A percentile compares a stretch with the other conserved stretches of the same genome.
These are phyloP conservation scores for Leccinum solheimii DNA, from an alignment of 1,284 basidiomycete genomes.

Conservation along the genomic window DNA sequence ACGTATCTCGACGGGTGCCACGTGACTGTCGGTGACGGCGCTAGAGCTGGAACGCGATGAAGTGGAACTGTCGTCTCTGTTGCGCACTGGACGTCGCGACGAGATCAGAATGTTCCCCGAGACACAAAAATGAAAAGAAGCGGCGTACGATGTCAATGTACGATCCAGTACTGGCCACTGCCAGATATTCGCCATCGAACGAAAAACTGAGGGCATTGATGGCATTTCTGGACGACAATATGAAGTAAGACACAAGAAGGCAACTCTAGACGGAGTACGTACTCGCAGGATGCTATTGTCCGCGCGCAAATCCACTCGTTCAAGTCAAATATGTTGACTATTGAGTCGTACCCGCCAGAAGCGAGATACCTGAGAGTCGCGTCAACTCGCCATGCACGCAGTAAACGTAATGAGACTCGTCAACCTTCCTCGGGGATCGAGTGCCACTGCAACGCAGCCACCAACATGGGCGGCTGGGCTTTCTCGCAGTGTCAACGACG, in stretches of 20 bases:
- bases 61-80: slow-evolving; percentile 70
- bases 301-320: slow-evolving; percentile 75
- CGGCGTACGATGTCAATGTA: slow-evolving; percentile 72
- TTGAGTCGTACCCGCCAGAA: slow-evolving; percentile 75
- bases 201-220: slow-evolving; percentile 80
- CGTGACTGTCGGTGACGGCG: slow-evolving; percentile 64
- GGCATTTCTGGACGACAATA: slow-evolving; percentile 48
- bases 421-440: slow-evolving; percentile 72
- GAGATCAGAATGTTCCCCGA: background rate
- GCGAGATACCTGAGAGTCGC: slow-evolving; percentile 60
- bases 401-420: slow-evolving; percentile 5
- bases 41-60: slow-evolving; percentile 66
- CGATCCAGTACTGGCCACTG: slow-evolving; percentile 66
- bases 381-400: background rate
- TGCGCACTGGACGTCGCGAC: slow-evolving; percentile 51
- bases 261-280: slow-evolving; percentile 32
- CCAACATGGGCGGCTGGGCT: slow-evolving; percentile 70
- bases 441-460: slow-evolving; percentile 68
- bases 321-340: slow-evolving; percentile 75
- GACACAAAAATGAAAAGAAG: background rate
- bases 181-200: slow-evolving; percentile 76
- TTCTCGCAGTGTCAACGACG: slow-evolving; percentile 55
- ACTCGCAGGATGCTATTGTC: slow-evolving; percentile 79
- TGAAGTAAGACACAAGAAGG: background rate
- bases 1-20: slow-evolving; percentile 81